Conservation (phyloP, 306 rosid species). For the Macrotyloma uniflorum region DNA sequence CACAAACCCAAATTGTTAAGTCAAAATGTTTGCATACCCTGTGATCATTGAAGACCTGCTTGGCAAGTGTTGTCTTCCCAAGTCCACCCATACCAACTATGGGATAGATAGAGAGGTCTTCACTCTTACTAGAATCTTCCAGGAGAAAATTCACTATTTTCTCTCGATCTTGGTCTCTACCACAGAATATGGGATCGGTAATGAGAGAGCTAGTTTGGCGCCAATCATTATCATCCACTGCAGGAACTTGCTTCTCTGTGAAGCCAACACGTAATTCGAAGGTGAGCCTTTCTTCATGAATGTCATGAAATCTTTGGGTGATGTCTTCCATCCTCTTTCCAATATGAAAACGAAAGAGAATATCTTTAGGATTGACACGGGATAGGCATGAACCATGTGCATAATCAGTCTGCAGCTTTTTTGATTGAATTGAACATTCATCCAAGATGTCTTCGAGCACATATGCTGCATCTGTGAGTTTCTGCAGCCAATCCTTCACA, state of each 20-base stretch:
- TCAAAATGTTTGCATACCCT: not conserved
- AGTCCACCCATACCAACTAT: conserved; percentile 25
- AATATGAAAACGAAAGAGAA: not conserved
- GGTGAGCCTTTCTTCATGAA: not conserved
- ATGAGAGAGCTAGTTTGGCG: conserved; percentile 23
- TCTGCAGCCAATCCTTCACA: conserved; percentile 27
- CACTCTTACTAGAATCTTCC: not conserved
- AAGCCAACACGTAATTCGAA: not conserved
- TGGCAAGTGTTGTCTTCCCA: conserved; percentile 32
- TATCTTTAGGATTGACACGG: not conserved
- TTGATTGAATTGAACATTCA: not conserved
- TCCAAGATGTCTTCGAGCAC: conserved; percentile 33
- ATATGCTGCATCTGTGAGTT: conserved; percentile 24
- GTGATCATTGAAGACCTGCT: conserved; percentile 4
- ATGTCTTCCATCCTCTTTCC: conserved; percentile 29
- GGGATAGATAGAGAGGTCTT: not conserved
- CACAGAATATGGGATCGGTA: not conserved
- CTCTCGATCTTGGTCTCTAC: conserved; percentile 26
- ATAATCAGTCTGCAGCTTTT: not conserved
- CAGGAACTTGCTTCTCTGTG: not conserved
- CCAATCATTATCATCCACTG: not conserved
- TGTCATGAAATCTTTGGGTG: not conserved
- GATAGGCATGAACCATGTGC: not conserved
- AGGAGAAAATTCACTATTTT: conserved; percentile 25
- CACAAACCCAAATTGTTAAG: conserved; percentile 20